Conservation (phyloP, 805 yeast species). For the Wickerhamomyces ciferrii region DNA sequence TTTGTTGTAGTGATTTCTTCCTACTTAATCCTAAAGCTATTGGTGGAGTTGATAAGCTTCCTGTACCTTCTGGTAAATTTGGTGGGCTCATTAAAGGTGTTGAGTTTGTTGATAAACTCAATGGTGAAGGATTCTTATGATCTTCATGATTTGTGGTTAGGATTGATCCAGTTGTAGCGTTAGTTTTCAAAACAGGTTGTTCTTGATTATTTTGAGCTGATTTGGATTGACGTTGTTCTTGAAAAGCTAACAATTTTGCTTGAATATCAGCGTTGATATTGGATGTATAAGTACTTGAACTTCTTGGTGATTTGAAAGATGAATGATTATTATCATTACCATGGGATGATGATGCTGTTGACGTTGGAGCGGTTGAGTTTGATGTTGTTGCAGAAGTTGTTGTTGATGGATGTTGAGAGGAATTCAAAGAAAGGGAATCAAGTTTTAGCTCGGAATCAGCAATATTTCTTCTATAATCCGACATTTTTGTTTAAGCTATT, state of each 20-base stretch:
- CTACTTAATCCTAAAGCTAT: not conserved
- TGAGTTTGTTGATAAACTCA: not conserved
- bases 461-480: not conserved
- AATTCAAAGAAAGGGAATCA: not conserved
- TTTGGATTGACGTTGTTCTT: conserved; percentile 63
- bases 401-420: not conserved
- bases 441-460: not conserved
- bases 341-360: not conserved
- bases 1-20: not conserved
- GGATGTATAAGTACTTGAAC: conserved; percentile 24
- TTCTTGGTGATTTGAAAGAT: conserved; percentile 16
- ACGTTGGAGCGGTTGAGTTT: not conserved
- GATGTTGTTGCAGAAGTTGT: not conserved
- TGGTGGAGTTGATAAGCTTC: not conserved
- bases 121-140: not conserved
- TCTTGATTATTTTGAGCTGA: conserved; percentile 8
- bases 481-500: not conserved
- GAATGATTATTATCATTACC: not conserved
- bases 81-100: not conserved
- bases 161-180: not conserved
- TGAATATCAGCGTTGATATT: conserved; percentile 71
- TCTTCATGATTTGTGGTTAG: not conserved
- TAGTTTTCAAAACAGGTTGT: not conserved
- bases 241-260: conserved; percentile 83
- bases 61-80: not conserved